Percentiles rank a stretch among this genome's conserved stretches.
Conservation (phyloP, 345 rosid genomes). For the Eucalyptus fibrosa region DNA sequence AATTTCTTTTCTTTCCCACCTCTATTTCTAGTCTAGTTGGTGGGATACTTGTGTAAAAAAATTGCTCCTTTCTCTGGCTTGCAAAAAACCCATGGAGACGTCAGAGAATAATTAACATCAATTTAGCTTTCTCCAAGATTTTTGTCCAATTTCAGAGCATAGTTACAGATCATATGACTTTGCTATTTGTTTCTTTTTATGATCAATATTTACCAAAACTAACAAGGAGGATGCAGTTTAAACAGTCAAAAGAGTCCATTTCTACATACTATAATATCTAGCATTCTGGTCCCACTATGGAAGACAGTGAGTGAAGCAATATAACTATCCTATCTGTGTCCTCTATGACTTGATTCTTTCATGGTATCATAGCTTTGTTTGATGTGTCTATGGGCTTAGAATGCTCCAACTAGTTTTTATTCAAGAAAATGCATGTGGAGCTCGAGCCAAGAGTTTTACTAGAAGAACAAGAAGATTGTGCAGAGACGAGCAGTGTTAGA, state of each 20-base stretch:
- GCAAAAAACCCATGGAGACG: background rate
- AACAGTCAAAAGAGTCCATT: background rate
- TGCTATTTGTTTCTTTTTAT: background rate
- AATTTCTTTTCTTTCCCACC: background rate
- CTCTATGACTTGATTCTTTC: background rate
- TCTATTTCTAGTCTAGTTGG: background rate
- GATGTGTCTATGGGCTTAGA: background rate
- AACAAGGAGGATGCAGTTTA: background rate
- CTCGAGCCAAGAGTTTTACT: background rate
- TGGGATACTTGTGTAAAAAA: conserved; percentile 11
- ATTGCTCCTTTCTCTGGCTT: background rate
- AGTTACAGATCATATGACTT: background rate
- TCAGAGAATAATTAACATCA: background rate
- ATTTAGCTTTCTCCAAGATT: background rate
- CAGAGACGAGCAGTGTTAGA: background rate
- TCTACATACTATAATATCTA: background rate
- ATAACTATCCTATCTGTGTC: background rate
- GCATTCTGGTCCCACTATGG: background rate
- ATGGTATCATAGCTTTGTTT: background rate
- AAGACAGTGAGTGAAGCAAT: background rate
- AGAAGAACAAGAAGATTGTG: background rate
- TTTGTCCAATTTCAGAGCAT: background rate
- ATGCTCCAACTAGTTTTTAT: background rate
- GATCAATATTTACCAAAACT: background rate
- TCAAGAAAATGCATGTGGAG: background rate